Evolutionary conservation across 2,329 filamentous ascomycete genomes (phyloP).

Genomic region (Pseudophaeomoniella oleicola): DNA sequence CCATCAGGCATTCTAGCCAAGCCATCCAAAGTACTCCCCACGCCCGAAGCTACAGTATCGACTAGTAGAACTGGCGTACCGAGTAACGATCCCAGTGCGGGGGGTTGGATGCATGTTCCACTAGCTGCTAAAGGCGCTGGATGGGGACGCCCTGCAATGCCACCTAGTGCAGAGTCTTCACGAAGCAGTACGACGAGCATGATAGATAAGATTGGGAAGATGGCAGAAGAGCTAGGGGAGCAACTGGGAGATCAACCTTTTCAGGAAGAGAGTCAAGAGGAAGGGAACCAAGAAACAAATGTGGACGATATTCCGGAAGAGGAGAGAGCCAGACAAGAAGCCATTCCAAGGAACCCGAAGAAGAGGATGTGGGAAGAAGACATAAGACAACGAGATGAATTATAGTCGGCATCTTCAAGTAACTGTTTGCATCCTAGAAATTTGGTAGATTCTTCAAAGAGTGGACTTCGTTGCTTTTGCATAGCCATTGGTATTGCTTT

Average conservation of each 20-base stretch:
- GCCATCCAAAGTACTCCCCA: not conserved
- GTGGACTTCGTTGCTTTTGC: too few relatives aligned
- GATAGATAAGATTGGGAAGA: constrained; percentile 26
- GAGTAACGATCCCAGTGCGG: not conserved
- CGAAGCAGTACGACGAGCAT: constrained; percentile 17
- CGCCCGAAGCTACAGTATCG: not conserved
- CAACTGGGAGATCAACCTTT: not conserved
- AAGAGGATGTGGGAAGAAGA: constrained; percentile 31
- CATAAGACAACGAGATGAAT: constrained; percentile 13
- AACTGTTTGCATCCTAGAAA: too few relatives aligned
- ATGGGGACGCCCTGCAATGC: constrained; percentile 19
- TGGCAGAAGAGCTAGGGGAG: constrained; percentile 17
- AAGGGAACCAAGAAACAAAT: constrained; percentile 12
- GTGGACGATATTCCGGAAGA: constrained; percentile 21
- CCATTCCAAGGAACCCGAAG: constrained; percentile 28
- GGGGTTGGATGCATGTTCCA: constrained; percentile 1
- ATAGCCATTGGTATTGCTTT: not conserved
- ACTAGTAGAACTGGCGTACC: not conserved
- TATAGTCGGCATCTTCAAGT: too few relatives aligned
- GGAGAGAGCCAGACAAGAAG: constrained; percentile 20
- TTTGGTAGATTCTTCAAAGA: too few relatives aligned
- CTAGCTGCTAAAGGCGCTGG: constrained; percentile 23
- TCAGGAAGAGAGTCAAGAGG: constrained; percentile 4
- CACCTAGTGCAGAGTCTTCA: constrained; percentile 10
- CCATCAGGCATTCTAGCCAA: not conserved